Evolutionary conservation across 768 basidiomycete species (phyloP), one percentile per base, ranked within the genome.

Genomic region (Macrocybe gigantea): DNA sequence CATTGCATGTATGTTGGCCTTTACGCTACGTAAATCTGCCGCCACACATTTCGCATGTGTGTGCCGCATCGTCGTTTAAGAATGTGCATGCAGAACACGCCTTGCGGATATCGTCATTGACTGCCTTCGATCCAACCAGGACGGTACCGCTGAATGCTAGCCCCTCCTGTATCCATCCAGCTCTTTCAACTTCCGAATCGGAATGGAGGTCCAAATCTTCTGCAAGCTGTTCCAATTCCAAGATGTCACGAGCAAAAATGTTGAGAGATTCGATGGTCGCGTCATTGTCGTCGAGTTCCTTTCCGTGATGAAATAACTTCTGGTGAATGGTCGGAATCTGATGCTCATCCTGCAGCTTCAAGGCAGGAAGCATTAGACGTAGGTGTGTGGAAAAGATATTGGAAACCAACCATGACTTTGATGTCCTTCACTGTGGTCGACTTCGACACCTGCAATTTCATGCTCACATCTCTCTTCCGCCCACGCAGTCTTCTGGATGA

Each of bases 311-410:
- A 57, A 79, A 85, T 22, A 93, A 64, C 42, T 82, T 75, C 59
- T 92, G 90, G 50, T 77, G 84, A 47, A 91, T 87, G 7, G 84
- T 83, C 33, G 89, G 84, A 48, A 91, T 82, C 35, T 70, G 70
- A 45, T 83, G 66, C 38, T 75, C 71, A 30, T 78, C 74, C 40
- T 84, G 79, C 38, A 89, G 58, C 88, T 90, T 55, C 29, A 45
- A 14, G 31, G 15, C 29, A 43, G 40, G 45, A 50, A 49, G 45
- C 50, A 14, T 42, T 45, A 8, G 14, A 33, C 13, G n/a, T 45
- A 31, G 45, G 30, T 13, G 32, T 41, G 35, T 5, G 22, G 29
- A 32, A 34, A 31, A 43, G 57, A n/a, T 10, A 43, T 47, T 4
- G 33, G 30, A 32, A 30, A 63, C 78, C 49, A 49, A 88, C 85